phyloP scores from a whole-genome alignment of 2,329 filamentous ascomycete species.

The Trichoderma breve region DNA sequence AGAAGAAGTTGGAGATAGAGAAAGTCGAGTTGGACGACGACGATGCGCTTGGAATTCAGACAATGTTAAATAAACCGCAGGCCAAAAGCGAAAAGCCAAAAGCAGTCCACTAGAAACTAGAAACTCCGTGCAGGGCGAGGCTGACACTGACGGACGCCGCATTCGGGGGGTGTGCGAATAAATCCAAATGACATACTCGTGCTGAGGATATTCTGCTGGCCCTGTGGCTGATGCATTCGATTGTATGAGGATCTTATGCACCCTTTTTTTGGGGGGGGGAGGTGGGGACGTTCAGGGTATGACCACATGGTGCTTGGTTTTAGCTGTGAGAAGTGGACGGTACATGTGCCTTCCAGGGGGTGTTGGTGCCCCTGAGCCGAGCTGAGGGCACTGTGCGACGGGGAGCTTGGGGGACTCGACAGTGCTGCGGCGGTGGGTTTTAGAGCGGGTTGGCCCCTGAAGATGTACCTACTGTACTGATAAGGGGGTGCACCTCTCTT shows the following conservation, averaged over 20 bases:
- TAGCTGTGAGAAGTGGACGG: not conserved
- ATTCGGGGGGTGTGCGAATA: constrained; percentile 13
- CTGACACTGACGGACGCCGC: constrained; percentile 19
- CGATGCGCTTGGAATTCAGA: not conserved
- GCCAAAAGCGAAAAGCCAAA: not conserved
- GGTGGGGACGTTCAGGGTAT: not conserved
- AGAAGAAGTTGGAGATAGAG: not conserved
- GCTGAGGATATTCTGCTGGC: not conserved
- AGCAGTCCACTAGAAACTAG: not conserved
- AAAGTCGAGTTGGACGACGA: not conserved
- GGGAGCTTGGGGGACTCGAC: not conserved
- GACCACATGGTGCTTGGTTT: not conserved
- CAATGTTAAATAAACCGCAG: not conserved
- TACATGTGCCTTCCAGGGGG: not conserved
- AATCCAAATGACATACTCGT: not conserved
- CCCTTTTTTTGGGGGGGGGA: not conserved
- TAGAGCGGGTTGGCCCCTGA: not conserved
- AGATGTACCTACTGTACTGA: not conserved
- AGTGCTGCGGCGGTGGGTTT: not conserved
- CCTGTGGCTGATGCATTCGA: not conserved
- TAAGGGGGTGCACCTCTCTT: not conserved
- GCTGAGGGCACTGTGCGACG: not conserved
- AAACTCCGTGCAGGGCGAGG: constrained; percentile 9
- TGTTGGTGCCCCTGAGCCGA: not conserved
- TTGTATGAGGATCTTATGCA: constrained; percentile 1